phyloP scores from a whole-genome alignment of 371 early-diverging fungal genomes.

The Fennellomyces sp. region DNA sequence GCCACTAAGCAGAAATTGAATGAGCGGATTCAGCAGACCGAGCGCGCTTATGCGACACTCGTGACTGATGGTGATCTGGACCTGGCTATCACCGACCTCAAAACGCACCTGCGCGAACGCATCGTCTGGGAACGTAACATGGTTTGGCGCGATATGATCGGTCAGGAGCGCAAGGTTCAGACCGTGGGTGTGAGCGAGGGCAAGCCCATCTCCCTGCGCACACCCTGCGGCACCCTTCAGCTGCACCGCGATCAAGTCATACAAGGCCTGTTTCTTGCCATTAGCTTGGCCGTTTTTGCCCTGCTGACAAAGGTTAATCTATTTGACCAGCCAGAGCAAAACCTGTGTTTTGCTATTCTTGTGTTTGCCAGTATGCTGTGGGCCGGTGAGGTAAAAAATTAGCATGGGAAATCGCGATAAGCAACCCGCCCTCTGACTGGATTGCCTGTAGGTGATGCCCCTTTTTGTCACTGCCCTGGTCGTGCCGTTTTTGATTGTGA shows the following conservation, averaged over 20 bases:
- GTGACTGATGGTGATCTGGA: constrained; percentile 57
- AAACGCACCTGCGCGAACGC: constrained; percentile 83
- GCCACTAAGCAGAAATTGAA: constrained; percentile 60
- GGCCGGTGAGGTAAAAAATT: constrained; percentile 87
- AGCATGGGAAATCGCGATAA: too few relatives aligned
- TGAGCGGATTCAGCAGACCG: constrained; percentile 63
- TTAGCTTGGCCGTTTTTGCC: constrained; percentile 60
- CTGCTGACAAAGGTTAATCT: constrained; percentile 49
- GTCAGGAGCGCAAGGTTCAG: constrained; percentile 81
- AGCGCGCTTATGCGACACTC: constrained; percentile 59
- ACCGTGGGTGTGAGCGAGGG: constrained; percentile 63
- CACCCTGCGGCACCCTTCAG: constrained; percentile 49
- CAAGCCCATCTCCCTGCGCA: constrained; percentile 38
- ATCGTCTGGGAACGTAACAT: constrained; percentile 97
- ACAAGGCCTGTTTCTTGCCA: constrained; percentile 36
- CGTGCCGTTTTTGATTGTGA: constrained; percentile 87
- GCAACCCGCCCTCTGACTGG: too few relatives aligned
- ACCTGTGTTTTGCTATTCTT: constrained; percentile 87
- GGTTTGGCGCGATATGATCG: constrained; percentile 97
- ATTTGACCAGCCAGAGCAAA: constrained; percentile 69
- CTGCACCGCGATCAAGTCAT: constrained; percentile 42
- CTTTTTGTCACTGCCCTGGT: constrained; percentile 91
- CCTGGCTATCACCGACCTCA: constrained; percentile 74
- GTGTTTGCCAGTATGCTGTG: constrained; percentile 89
- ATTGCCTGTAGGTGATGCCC: constrained; percentile 94